phyloP scores from a whole-genome alignment of 306 rosid species.

The Canavalia gladiata region DNA sequence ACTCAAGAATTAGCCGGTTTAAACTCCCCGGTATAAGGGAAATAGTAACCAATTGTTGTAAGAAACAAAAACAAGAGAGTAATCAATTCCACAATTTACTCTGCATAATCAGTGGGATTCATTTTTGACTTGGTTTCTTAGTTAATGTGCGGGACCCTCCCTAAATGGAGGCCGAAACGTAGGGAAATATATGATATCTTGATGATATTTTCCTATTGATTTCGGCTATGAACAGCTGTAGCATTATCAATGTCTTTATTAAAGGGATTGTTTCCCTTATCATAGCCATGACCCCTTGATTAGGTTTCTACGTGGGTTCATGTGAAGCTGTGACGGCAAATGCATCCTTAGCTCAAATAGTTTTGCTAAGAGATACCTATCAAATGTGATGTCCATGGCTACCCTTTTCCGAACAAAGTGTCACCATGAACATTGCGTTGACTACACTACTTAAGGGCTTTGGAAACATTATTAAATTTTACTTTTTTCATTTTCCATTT shows the following conservation, averaged over 20 bases:
- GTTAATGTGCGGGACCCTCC: background rate
- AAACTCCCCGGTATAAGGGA: too few species aligned
- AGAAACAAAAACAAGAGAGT: background rate
- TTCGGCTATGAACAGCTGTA: background rate
- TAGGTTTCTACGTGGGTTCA: background rate
- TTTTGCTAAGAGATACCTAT: too few species aligned
- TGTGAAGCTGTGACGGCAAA: too few species aligned
- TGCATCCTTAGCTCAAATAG: too few species aligned
- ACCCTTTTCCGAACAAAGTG: too few species aligned
- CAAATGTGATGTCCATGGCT: too few species aligned
- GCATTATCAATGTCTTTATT: background rate
- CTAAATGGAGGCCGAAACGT: background rate
- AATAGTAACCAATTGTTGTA: background rate
- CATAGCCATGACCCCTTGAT: background rate
- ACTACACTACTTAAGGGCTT: too few species aligned
- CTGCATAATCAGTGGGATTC: background rate
- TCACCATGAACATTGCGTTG: too few species aligned
- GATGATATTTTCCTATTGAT: background rate
- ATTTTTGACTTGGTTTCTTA: background rate
- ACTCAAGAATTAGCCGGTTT: too few species aligned
- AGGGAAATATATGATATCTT: background rate
- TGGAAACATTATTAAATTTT: too few species aligned
- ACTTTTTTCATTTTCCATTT: too few species aligned
- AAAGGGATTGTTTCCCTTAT: background rate
- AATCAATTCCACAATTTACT: background rate